Evolutionary conservation across 768 basidiomycete genomes (phyloP).

Genomic region (Boletus edulis): DNA sequence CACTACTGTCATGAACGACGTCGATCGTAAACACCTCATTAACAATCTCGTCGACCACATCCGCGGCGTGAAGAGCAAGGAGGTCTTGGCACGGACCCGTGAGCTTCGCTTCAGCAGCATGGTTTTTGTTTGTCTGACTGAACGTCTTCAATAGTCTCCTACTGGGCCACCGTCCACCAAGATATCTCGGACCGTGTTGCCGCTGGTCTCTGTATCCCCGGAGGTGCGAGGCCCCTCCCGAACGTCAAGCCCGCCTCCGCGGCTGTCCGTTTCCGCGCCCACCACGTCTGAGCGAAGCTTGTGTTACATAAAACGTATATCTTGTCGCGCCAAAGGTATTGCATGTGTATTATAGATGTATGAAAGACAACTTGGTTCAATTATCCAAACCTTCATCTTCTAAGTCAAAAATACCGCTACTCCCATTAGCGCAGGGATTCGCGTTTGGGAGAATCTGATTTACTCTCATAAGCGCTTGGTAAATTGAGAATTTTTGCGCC

Average conservation of each 20-base stretch:
- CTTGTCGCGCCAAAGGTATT: background rate
- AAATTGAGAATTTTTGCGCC: too few species aligned
- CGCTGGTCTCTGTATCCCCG: constrained; percentile 60
- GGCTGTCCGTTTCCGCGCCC: constrained; percentile 49
- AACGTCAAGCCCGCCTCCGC: constrained; percentile 55
- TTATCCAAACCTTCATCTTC: background rate
- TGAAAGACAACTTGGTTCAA: background rate
- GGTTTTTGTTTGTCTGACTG: background rate
- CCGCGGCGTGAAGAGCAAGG: constrained; percentile 54
- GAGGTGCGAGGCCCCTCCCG: constrained; percentile 51
- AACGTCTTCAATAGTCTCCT: constrained; percentile 48
- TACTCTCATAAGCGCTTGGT: too few species aligned
- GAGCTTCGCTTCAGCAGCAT: constrained; percentile 28
- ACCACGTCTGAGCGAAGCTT: constrained; percentile 2
- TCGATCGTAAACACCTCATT: constrained; percentile 58
- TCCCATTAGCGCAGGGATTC: too few species aligned
- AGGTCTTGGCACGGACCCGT: constrained; percentile 67
- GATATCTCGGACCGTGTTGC: constrained; percentile 74
- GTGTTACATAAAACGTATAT: background rate
- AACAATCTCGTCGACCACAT: constrained; percentile 67
- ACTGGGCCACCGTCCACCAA: constrained; percentile 79
- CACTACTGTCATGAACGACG: constrained; percentile 63
- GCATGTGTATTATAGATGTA: constrained; percentile 4
- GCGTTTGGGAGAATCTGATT: too few species aligned
- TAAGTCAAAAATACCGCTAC: too few species aligned